Percentiles rank a stretch among this genome's conserved stretches.
These are phyloP conservation scores for Penicillium ucsense DNA, from an alignment of 495 filamentous ascomycete genomes.

Conservation along the genomic window DNA sequence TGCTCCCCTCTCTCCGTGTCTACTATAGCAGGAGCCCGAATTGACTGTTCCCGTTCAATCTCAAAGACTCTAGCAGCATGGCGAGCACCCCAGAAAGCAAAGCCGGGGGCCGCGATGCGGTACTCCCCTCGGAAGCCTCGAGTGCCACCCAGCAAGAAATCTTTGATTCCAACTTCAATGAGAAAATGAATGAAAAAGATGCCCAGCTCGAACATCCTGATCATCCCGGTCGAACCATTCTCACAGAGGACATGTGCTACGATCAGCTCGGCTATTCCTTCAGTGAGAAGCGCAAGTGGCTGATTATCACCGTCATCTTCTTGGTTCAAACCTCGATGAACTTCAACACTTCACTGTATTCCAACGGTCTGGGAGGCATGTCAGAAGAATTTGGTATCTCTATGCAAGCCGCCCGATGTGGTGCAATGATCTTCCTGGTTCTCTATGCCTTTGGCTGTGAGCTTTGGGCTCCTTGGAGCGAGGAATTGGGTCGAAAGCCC, in stretches of 20 bases:
- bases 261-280: constrained; percentile 47
- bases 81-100: constrained; percentile 12
- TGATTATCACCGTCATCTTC: constrained; percentile 52
- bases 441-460: constrained; percentile 58
- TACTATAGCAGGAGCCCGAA: no score
- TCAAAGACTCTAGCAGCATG: constrained; percentile 9
- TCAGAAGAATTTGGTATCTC: constrained; percentile 39
- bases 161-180: constrained; percentile 9
- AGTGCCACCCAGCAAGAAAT: constrained; percentile 27
- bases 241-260: constrained; percentile 50
- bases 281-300: constrained; percentile 45
- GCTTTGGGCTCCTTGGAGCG: constrained; percentile 58
- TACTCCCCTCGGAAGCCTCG: constrained; percentile 25
- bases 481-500: constrained; percentile 49
- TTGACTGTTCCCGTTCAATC: neutral
- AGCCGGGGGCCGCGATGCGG: constrained; percentile 17
- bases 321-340: constrained; percentile 50
- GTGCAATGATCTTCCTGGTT: constrained; percentile 50
- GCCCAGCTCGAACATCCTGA: constrained; percentile 21
- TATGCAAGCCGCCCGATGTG: constrained; percentile 42
- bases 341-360: constrained; percentile 48
- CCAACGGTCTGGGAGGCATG: constrained; percentile 42
- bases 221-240: constrained; percentile 27
- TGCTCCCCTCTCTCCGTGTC: constrained; percentile 2
- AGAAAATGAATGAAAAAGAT: constrained; percentile 15